Percentiles rank a stretch among this genome's conserved stretches.
These are phyloP conservation scores for Vaccinium macrocarpon DNA, from an alignment of 148 eudicot genomes.

Conservation along the genomic window DNA sequence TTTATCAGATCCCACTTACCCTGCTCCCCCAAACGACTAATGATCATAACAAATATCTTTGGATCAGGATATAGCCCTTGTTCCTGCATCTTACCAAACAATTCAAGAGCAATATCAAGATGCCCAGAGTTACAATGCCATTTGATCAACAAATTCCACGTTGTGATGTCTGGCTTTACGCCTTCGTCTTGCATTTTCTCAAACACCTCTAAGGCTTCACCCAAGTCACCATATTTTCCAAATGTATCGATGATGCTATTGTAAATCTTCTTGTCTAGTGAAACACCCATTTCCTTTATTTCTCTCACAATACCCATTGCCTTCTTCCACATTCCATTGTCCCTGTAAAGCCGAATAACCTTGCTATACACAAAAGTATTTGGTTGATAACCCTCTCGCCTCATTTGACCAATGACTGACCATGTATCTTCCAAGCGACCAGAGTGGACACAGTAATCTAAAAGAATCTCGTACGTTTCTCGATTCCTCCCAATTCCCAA, in stretches of 20 bases:
- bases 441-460: slow-evolving; percentile 68
- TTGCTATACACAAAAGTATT: slow-evolving; percentile 39
- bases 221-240: slow-evolving; percentile 67
- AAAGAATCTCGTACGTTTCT: slow-evolving; percentile 67
- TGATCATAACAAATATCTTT: slow-evolving; percentile 54
- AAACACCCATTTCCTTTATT: slow-evolving; percentile 56
- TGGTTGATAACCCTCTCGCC: slow-evolving; percentile 39
- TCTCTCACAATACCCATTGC: slow-evolving; percentile 67
- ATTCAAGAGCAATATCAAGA: slow-evolving; percentile 45
- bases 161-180: slow-evolving; percentile 55
- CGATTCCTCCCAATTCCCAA: slow-evolving; percentile 42
- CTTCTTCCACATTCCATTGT: slow-evolving; percentile 96
- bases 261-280: slow-evolving; percentile 59
- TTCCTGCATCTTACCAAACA: slow-evolving; percentile 77
- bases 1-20: slow-evolving; percentile 78
- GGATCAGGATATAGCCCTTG: slow-evolving; percentile 93
- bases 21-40: slow-evolving; percentile 64
- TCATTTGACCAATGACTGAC: slow-evolving; percentile 60
- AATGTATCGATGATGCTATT: slow-evolving; percentile 75
- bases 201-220: slow-evolving; percentile 63
- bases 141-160: slow-evolving; percentile 75
- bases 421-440: slow-evolving; percentile 78
- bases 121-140: slow-evolving; percentile 75
- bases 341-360: slow-evolving; percentile 77
- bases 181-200: slow-evolving; percentile 59